Evolutionary conservation across 805 yeast species (phyloP), one percentile per base, ranked within the genome.

Genomic region (Ogataea parapolymorpha): DNA sequence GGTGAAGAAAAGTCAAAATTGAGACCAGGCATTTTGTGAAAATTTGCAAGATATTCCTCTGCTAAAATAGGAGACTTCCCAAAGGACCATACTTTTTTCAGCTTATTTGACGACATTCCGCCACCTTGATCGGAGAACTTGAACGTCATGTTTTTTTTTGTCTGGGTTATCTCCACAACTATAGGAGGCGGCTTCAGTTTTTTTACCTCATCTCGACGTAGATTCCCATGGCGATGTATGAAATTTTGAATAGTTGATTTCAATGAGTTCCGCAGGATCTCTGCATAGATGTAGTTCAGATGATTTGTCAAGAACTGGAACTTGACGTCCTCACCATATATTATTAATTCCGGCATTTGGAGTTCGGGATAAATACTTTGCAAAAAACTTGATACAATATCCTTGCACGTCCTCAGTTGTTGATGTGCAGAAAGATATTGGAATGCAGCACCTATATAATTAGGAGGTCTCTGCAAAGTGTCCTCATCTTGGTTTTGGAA

Each of bases 121-220:
- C 97, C 97, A 3, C 96, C 97, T 50, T 76, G 81, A 62, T 91
- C 99, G 5, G 91, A 80, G 36, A 91, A 78, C 38, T 95, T 72
- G 59, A 91, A 83, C 3, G 81, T 68, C 20, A 87, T 80, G 34
- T 80, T 77, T 27, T 79, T 82, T 10, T 76, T 70, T 14, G 85
- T 77, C 46, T 82, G 75, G 2, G 85, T 71, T 8, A 91, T 75
- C 7, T 88, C 79, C 12, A 91, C 84, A n/a, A 65, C 67, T n/a
- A 91, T 79, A 0, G 95, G 87, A 1, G 84, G 82, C 2, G 88
- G 80, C 37, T 68, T 30, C 13, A 55, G 11, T 5, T 39, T 16
- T 2, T 29, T 17, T 2, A 61, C 35, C 18, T 53, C 43, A 7
- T 44, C 49, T 10, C 25, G 30, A 2, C 51, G 18, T 2, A 41